Evolutionary conservation across 2,329 filamentous ascomycete species (phyloP), one percentile per base, ranked within the genome.

Genomic region (Diaporthe nobilis): DNA sequence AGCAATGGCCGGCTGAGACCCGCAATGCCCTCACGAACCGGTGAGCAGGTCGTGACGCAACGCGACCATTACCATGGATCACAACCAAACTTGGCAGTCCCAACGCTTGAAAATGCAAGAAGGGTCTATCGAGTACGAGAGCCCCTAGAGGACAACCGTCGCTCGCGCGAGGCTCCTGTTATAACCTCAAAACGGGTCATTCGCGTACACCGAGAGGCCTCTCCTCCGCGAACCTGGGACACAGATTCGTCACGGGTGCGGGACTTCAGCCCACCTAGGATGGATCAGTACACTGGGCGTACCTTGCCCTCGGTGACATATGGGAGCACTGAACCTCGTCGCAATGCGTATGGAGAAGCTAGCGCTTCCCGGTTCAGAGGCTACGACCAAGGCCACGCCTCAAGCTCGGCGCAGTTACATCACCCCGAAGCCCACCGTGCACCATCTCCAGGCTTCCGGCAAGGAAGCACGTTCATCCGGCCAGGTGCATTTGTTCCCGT

Each of bases 91-190:
- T 25, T 28, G 42, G 57, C 67, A 58, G 25, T 53, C 39, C 31
- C 49, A 31, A 20, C 71, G 34, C 67, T 39, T 67, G 74, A 71
- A 47, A 71, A 76, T 20, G 31, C 55, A 10, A 71, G 60, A 49
- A 63, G 75, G 53, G 49, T 72, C 37, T 76, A 77, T 71, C 67
- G 72, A 31, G 47, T 71, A 28, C 74, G 76, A 49, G 76, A 77
- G 25, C 72, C 76, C 20, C 28, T 73, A 12, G 44, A 65, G 68
- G 49, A 71, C 55, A 25, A 34, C 31, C 63, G 42, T 47, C 55
- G 47, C 20, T 12, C 63, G 17, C 63, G 39, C 22, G 70, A 55
- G 28, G n/a, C n/a, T 73, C 55, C 75, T 17, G 39, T 60, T 12
- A 28, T 67, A 20, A 37, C 47, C 28, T 58, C 75, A 28, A 71